Conservation (phyloP, 306 rosid genomes). For the Rosa rugosa region DNA sequence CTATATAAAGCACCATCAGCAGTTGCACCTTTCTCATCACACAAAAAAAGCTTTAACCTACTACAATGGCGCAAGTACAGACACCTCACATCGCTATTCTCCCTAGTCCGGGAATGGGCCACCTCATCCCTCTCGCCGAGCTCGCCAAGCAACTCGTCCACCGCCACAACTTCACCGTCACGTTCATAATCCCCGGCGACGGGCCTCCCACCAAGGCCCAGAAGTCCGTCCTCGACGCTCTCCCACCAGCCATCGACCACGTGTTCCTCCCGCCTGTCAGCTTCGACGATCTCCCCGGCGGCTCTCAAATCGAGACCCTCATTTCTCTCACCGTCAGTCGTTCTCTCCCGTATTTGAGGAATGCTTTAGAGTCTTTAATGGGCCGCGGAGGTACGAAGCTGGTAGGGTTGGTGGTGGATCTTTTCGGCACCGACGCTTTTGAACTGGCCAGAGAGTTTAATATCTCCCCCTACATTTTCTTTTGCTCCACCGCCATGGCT, state of each 20-base stretch:
- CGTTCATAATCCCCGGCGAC: constrained; percentile 56
- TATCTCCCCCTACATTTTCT: constrained; percentile 44
- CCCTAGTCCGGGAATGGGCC: constrained; percentile 85
- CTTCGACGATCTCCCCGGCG: constrained; percentile 37
- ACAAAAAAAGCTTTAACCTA: background rate
- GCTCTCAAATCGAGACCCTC: constrained; percentile 33
- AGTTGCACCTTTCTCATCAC: background rate
- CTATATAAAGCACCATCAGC: background rate
- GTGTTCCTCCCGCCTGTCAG: constrained; percentile 38
- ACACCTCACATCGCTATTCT: constrained; percentile 44
- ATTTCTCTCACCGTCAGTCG: constrained; percentile 47
- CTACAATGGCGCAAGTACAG: constrained; percentile 34
- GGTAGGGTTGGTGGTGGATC: constrained; percentile 48
- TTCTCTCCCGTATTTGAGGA: constrained; percentile 26
- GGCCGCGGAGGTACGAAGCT: background rate
- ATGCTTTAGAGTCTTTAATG: constrained; percentile 10
- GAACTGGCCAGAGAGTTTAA: constrained; percentile 44
- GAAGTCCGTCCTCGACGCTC: constrained; percentile 39
- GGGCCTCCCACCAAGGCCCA: constrained; percentile 57
- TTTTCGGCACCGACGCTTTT: constrained; percentile 60
- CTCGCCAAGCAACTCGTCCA: constrained; percentile 56
- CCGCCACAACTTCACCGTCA: constrained; percentile 34
- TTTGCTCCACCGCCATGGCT: constrained; percentile 45
- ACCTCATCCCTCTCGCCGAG: constrained; percentile 72
- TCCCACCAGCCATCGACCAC: constrained; percentile 34